Evolutionary conservation across 164 flowering plant genomes (phyloP), one percentile per base, ranked within the genome.

Genomic region (Stephania japonica): DNA sequence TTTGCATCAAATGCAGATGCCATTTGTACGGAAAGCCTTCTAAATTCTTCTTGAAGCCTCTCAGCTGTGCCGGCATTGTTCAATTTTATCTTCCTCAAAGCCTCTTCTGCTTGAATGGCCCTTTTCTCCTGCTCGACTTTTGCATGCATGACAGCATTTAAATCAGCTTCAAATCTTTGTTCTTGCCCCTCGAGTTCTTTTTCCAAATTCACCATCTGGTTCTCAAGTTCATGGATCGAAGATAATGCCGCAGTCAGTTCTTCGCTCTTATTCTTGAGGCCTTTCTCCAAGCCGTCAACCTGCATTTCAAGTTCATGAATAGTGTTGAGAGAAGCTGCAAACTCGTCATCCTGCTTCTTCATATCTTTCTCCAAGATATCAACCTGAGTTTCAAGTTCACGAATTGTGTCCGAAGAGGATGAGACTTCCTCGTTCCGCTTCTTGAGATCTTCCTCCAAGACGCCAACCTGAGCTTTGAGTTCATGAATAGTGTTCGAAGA

Each of bases 51-150:
- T 73, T 93, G 99, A 65, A 95, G 89, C 83, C 84, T 81, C 73
- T 88, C 91, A 61, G 97, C 99, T 21, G 90, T 84, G 71, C 77
- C 84, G 41, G 87, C 92, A 85, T 93, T 95, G 67, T 84, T 87
- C 89, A 81, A 81, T 80, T 85, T 85, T 42, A 84, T 87, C 78
- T 82, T 85, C 78, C 88, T 85, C 82, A 95, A 73, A 16, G 85
- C 83, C 75, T 88, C 93, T 77, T 95, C 98, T 63, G 97, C 99
- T 80, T 38, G 81, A 79, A 93, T 89, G 38, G 97, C 97, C 85
- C 92, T 86, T 67, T 91, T 86, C 80, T 93, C 99, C 84, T 90
- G 97, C 88, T 93, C 91, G 42, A 93, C 87, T 85, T 89, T 95
- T 50, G 85, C 86, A 62, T 38, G 71, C 2, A 82, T 82, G 21